These are phyloP conservation scores for Umbelopsis ramanniana DNA, from an alignment of 192 early-diverging fungal genomes.

Conservation along the genomic window DNA sequence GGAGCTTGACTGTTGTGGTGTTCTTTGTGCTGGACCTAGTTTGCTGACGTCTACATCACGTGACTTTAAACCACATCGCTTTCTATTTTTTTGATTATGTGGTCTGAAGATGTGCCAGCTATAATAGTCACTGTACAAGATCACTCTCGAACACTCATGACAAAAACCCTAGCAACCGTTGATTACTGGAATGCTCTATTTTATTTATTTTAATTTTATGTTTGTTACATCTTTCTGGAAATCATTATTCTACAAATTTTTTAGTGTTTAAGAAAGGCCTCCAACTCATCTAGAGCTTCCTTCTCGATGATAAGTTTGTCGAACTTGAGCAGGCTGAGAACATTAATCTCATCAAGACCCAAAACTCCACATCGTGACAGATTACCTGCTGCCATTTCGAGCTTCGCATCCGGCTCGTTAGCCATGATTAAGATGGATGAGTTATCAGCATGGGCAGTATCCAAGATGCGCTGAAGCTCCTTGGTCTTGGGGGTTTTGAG, in stretches of 20 bases:
- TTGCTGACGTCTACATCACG: slow-evolving; percentile 21
- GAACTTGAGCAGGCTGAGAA: slow-evolving; percentile 68
- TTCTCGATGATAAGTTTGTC: slow-evolving; percentile 71
- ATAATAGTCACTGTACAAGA: too few relatives aligned
- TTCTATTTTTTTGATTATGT: too few relatives aligned
- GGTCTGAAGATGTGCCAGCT: too few relatives aligned
- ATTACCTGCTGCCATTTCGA: slow-evolving; percentile 66
- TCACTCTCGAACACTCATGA: neutral
- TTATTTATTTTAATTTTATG: neutral
- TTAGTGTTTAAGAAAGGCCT: slow-evolving; percentile 50
- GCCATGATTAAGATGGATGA: slow-evolving; percentile 46
- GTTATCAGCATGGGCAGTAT: slow-evolving; percentile 45
- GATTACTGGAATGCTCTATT: neutral
- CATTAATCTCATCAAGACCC: slow-evolving; percentile 66
- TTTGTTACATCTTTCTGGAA: neutral
- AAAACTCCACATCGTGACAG: slow-evolving; percentile 63
- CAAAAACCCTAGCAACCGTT: neutral
- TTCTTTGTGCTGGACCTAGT: neutral
- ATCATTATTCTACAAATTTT: slow-evolving; percentile 33
- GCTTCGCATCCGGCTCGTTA: slow-evolving; percentile 44
- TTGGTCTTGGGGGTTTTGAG: slow-evolving; percentile 60
- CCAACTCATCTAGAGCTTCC: slow-evolving; percentile 64
- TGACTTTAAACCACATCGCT: neutral
- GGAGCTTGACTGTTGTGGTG: slow-evolving; percentile 2
- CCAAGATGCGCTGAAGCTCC: slow-evolving; percentile 49